Evolutionary conservation across 2,329 filamentous ascomycete genomes (phyloP), one percentile per base, ranked within the genome.

Genomic region (Fusarium sp.): DNA sequence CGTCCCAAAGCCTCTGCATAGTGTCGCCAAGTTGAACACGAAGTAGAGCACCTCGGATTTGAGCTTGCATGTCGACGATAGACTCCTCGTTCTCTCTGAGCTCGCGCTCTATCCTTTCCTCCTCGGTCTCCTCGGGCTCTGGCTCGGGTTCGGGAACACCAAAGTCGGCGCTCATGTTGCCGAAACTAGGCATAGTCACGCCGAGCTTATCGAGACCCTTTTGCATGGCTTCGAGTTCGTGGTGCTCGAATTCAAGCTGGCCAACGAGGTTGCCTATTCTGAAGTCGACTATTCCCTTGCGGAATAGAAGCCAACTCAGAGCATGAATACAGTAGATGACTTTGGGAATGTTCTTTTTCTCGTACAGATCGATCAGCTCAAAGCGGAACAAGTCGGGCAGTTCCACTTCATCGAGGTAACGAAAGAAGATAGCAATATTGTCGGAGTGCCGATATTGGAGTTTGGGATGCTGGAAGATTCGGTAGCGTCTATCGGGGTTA

Each of bases 321-420:
- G 96, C 96, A 75, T 99, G 96, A 52, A 99, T 96, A 77, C 96
- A 99, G 81, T 99, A 97, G 65, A 99, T 99, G 76, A 98, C 96
- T 79, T 98, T 99, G 6, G 96, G 96, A 2, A 98, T 96, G 74
- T 99, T 99, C 81, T 99, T 99, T 84, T 98, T 99, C 80, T 99
- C 96, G 82, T 99, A 99, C 14, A 99, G 82, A 79, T 99, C 96
- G 68, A 98, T 97, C 45, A 98, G 85, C 78, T 99, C 96, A 78
- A 99, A 99, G 58, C 95, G 90, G 79, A 99, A 99, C 19, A 99
- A 86, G 73, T 99, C 96, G 2, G 96, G 96, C 5, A 99, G 83
- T 74, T 97, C 92, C 10, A 97, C 89, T 63, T 97, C 93, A 67
- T 95, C 92, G 2, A 99, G 86, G 70, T 97, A 97, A 59, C 92